phyloP scores from a whole-genome alignment of 2,329 filamentous ascomycete species.

The Dendryphion nanum region DNA sequence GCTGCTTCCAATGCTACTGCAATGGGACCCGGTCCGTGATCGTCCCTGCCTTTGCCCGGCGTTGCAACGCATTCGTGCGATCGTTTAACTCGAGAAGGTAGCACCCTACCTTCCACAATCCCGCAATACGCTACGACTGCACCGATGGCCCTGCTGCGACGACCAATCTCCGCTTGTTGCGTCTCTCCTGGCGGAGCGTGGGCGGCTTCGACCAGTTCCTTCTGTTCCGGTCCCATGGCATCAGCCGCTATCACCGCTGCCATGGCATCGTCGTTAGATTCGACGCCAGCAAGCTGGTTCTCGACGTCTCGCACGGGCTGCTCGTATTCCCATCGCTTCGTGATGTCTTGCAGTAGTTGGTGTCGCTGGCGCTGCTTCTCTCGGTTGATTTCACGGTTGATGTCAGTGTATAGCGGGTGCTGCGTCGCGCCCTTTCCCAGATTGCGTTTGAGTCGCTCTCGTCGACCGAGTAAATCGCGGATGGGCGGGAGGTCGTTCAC shows the following conservation, averaged over 20 bases:
- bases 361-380: not conserved
- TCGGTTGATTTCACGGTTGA: not conserved
- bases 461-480: not conserved
- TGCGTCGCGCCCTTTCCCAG: no score
- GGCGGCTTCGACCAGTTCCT: not conserved
- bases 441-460: not conserved
- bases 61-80: no score
- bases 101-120: not conserved
- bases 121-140: not conserved
- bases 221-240: no score
- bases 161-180: not conserved
- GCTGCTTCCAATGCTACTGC: conserved; percentile 1
- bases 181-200: not conserved
- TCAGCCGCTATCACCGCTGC: no score
- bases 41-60: no score
- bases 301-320: conserved; percentile 3
- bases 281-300: not conserved
- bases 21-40: no score
- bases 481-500: conserved; percentile 1
- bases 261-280: not conserved
- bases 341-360: not conserved
- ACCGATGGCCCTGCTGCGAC: conserved; percentile 1
- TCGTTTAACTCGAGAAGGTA: no score
- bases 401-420: not conserved
- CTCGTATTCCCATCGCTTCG: conserved; percentile 4